A percentile compares a stretch with the other conserved stretches of the same genome.
Conservation (phyloP, 83 land plant genomes). For the Thuja plicata region DNA sequence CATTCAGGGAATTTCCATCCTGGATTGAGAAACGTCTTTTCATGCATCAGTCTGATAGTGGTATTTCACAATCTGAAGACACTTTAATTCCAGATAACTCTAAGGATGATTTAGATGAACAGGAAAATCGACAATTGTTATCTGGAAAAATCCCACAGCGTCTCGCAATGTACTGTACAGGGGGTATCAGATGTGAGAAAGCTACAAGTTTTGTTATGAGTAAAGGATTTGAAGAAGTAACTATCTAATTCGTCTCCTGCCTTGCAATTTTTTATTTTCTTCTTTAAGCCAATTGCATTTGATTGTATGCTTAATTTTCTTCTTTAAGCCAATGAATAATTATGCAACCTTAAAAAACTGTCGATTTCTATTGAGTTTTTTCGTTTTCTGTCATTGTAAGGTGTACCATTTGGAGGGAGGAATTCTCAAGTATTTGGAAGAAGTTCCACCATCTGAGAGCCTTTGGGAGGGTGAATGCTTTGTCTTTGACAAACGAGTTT, state of each 20-base stretch:
- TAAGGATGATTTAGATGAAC: not conserved
- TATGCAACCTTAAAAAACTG: not conserved
- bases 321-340: not conserved
- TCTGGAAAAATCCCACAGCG: slow-evolving; percentile 43
- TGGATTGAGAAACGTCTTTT: slow-evolving; percentile 72
- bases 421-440: slow-evolving; percentile 88
- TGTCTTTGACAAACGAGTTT: slow-evolving; percentile 97
- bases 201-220: slow-evolving; percentile 84
- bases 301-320: not conserved
- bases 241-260: not conserved
- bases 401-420: slow-evolving; percentile 98
- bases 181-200: slow-evolving; percentile 99
- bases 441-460: slow-evolving; percentile 72
- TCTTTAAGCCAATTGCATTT: slow-evolving; percentile 2
- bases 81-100: not conserved
- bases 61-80: not conserved
- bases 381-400: slow-evolving; percentile 29
- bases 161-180: slow-evolving; percentile 98
- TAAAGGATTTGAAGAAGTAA: slow-evolving; percentile 93
- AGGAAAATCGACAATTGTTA: slow-evolving; percentile 9
- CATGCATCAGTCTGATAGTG: not conserved
- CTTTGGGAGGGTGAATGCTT: slow-evolving; percentile 99
- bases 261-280: slow-evolving; percentile 1
- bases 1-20: slow-evolving; percentile 87
- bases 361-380: not conserved